Evolutionary conservation across 148 eudicot genomes (phyloP).

Genomic region (Drosera capensis): DNA sequence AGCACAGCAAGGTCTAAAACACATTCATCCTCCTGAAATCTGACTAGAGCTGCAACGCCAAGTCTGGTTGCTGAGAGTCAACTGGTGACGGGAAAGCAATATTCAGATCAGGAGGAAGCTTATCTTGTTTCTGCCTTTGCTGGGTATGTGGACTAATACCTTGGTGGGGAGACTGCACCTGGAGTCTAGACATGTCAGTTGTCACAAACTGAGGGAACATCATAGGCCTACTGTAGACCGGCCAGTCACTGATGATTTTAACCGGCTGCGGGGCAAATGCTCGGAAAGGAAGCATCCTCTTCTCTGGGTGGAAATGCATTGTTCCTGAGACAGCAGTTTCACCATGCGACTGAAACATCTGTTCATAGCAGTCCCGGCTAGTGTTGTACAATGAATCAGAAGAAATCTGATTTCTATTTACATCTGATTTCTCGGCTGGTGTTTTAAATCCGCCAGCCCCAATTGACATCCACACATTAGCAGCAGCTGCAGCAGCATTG

Average conservation of each 20-base stretch:
- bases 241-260: constrained; percentile 29
- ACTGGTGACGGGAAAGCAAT: constrained; percentile 71
- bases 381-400: constrained; percentile 28
- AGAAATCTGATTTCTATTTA: constrained; percentile 31
- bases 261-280: constrained; percentile 34
- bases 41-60: constrained; percentile 73
- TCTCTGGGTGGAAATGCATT: constrained; percentile 38
- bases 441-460: constrained; percentile 51
- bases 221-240: constrained; percentile 32
- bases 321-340: constrained; percentile 23
- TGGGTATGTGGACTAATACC: constrained; percentile 38
- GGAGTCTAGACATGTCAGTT: constrained; percentile 56
- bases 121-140: constrained; percentile 53
- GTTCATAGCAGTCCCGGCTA: constrained; percentile 32
- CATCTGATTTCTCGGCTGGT: constrained; percentile 23
- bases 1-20: too few relatives aligned
- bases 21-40: neutral
- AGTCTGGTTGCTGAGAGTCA: constrained; percentile 98
- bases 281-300: constrained; percentile 28
- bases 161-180: constrained; percentile 45
- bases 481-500: constrained; percentile 63
- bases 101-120: constrained; percentile 82
- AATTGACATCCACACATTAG: constrained; percentile 73
- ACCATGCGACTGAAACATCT: constrained; percentile 32
- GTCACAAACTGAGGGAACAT: constrained; percentile 37